Evolutionary conservation across 306 rosid genomes (phyloP).

Genomic region (Cercis canadensis): DNA sequence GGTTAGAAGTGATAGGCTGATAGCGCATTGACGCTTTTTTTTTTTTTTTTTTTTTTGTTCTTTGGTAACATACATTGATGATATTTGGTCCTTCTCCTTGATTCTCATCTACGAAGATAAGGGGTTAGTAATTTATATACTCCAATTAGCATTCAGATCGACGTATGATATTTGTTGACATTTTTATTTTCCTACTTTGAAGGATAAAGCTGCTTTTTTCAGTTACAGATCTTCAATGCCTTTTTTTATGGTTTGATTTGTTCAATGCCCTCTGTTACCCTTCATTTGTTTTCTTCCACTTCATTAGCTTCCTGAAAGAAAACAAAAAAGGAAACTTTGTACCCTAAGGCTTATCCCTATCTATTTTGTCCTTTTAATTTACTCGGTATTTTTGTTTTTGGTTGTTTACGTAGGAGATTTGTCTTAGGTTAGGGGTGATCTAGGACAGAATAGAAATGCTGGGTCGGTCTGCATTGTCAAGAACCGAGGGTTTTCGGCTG

Average conservation of each 20-base stretch:
- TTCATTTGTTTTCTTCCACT: too few relatives aligned
- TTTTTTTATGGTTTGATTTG: too few relatives aligned
- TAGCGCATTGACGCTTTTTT: too few relatives aligned
- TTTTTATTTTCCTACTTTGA: too few relatives aligned
- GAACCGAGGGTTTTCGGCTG: constrained; percentile 74
- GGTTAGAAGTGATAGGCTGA: too few relatives aligned
- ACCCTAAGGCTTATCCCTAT: background rate
- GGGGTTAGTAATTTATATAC: background rate
- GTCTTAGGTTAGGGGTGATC: constrained; percentile 27
- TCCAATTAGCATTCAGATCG: background rate
- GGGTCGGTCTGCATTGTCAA: constrained; percentile 66
- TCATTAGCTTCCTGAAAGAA: background rate
- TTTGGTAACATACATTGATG: too few relatives aligned
- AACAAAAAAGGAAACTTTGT: constrained; percentile 45
- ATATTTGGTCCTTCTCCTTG: too few relatives aligned
- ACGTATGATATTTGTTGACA: background rate
- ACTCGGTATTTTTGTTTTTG: constrained; percentile 48
- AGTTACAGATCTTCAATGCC: too few relatives aligned
- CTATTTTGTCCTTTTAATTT: constrained; percentile 36
- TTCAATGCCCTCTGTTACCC: too few relatives aligned
- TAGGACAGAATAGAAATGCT: constrained; percentile 36
- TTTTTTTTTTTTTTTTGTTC: too few relatives aligned
- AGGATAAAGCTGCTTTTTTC: too few relatives aligned
- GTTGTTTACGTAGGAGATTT: constrained; percentile 39
- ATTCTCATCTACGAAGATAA: background rate